phyloP scores from a whole-genome alignment of 768 basidiomycete genomes.

The Tulasnella sp. region DNA sequence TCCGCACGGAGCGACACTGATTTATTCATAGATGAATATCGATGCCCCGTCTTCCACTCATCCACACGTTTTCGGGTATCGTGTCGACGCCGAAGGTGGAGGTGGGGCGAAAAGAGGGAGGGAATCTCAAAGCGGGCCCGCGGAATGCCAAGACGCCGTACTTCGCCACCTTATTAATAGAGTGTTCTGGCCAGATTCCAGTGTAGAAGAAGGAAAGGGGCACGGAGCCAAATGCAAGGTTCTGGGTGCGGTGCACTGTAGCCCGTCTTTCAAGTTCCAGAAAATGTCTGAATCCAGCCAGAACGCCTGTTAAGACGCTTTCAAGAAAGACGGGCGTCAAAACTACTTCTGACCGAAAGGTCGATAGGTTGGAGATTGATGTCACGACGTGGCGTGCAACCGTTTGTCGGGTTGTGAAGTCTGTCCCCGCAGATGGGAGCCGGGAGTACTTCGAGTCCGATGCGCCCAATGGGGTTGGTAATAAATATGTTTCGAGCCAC shows the following conservation, averaged over 20 bases:
- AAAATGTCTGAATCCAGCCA: background rate
- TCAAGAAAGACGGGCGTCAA: background rate
- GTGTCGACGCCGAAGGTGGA: background rate
- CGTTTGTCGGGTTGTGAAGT: too few species aligned
- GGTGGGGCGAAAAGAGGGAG: background rate
- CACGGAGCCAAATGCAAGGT: background rate
- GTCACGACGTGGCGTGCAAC: background rate
- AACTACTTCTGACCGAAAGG: background rate
- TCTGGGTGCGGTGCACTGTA: background rate
- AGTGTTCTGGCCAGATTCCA: background rate
- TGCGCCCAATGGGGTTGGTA: background rate
- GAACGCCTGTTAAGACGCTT: too few species aligned
- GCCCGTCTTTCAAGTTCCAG: background rate
- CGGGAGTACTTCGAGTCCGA: too few species aligned
- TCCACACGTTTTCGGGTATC: background rate
- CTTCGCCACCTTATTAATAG: background rate
- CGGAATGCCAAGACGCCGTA: background rate
- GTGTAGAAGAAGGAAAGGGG: too few species aligned
- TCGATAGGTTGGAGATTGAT: background rate
- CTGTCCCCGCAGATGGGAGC: too few species aligned
- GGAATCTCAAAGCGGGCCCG: background rate
- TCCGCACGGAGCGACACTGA: background rate
- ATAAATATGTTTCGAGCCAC: background rate
- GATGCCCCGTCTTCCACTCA: background rate
- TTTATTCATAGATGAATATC: background rate